Evolutionary conservation across 495 filamentous ascomycete genomes (phyloP).

Genomic region (Xylaria telfairii): DNA sequence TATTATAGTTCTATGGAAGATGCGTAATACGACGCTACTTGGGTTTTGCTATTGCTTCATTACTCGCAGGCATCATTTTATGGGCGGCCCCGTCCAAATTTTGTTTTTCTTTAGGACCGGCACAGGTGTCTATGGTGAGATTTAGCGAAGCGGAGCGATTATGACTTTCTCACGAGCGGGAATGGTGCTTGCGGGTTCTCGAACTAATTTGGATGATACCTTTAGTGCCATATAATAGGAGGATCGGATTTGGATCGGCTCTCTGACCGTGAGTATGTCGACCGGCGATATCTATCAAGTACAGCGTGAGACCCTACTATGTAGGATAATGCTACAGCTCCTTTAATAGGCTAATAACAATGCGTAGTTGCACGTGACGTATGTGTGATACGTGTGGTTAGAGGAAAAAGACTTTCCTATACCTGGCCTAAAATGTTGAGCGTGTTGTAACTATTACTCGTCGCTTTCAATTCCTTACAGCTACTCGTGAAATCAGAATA

Average conservation of each 20-base stretch:
- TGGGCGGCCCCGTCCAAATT: neutral
- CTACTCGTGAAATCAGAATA: neutral
- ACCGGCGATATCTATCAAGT: neutral
- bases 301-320: neutral
- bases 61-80: neutral
- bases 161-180: neutral
- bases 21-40: neutral
- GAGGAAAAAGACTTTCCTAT: no score
- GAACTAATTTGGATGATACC: slow-evolving; percentile 11
- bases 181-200: neutral
- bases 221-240: neutral
- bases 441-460: neutral
- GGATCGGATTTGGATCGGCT: neutral
- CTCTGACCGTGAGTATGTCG: neutral
- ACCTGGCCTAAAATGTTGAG: no score
- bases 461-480: neutral
- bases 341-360: neutral
- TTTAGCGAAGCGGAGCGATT: slow-evolving; percentile 13
- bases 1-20: slow-evolving; percentile 50
- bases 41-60: neutral
- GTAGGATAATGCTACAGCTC: neutral
- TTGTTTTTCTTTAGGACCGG: neutral
- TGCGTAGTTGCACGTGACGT: neutral
- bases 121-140: neutral
- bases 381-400: neutral